Evolutionary conservation across 2,329 filamentous ascomycete genomes (phyloP).

Genomic region (Zasmidium citrigriseum): DNA sequence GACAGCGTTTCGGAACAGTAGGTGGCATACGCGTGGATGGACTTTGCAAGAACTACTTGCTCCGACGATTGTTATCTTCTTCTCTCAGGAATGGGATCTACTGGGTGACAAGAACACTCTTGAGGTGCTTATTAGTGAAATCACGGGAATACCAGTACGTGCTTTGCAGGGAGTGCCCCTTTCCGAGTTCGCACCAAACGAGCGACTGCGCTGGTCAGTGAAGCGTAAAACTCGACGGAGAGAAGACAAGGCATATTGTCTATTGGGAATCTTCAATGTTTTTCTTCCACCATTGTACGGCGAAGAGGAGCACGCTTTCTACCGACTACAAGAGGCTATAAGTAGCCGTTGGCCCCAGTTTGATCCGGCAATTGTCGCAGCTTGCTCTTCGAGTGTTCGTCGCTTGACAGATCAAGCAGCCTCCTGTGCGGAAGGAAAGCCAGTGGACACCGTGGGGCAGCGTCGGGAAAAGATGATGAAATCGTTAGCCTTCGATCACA

Average conservation of each 20-base stretch:
- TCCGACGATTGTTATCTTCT: constrained; percentile 3
- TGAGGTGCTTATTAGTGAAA: not conserved
- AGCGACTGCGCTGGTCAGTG: constrained; percentile 5
- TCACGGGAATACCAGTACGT: constrained; percentile 2
- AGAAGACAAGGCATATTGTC: constrained; percentile 19
- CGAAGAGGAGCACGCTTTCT: constrained; percentile 18
- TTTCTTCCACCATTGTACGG: constrained; percentile 13
- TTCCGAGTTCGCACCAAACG: not conserved
- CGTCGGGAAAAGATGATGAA: constrained; percentile 8
- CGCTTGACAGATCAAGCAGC: not conserved
- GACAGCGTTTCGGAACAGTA: not conserved
- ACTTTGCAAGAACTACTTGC: constrained; percentile 12
- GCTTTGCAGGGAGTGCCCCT: constrained; percentile 3
- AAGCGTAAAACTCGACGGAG: constrained; percentile 2
- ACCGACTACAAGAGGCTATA: constrained; percentile 18
- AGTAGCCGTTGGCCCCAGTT: not conserved
- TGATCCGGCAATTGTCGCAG: not conserved
- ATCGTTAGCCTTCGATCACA: constrained; percentile 40
- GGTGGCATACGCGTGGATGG: constrained; percentile 10
- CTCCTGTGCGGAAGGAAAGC: too few species aligned
- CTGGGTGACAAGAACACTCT: constrained; percentile 2
- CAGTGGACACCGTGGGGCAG: not conserved
- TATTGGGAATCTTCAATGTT: constrained; percentile 19
- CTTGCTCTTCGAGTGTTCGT: not conserved
- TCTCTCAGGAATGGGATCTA: not conserved